Conservation (phyloP, 768 basidiomycete genomes). For the Boletus patriciae region DNA sequence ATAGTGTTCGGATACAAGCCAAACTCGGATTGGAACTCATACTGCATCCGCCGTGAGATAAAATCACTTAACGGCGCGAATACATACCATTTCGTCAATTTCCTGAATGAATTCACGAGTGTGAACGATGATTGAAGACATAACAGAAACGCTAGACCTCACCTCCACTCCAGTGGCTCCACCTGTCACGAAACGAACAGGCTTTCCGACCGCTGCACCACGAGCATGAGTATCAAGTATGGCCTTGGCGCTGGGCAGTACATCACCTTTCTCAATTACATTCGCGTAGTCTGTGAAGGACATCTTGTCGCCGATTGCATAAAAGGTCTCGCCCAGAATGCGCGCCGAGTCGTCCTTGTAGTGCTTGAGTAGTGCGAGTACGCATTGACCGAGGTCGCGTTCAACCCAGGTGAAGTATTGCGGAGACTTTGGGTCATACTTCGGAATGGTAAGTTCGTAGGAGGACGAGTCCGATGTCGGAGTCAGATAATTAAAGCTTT, state of each 20-base stretch:
- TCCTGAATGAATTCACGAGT: constrained; percentile 4
- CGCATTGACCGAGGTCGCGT: constrained; percentile 25
- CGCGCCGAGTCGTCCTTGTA: constrained; percentile 20
- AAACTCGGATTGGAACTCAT: constrained; percentile 25
- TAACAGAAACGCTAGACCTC: not conserved
- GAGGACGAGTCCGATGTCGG: constrained; percentile 9
- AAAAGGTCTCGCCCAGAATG: constrained; percentile 26
- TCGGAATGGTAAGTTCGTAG: constrained; percentile 22
- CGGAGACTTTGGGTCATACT: constrained; percentile 16
- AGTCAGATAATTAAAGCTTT: constrained; percentile 11
- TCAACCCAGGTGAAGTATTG: constrained; percentile 27
- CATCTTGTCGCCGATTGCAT: constrained; percentile 25
- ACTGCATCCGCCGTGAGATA: constrained; percentile 14
- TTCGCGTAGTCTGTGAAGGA: constrained; percentile 16
- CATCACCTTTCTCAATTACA: constrained; percentile 19
- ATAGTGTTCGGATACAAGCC: constrained; percentile 19
- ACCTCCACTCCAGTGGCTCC: constrained; percentile 20
- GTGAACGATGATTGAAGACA: not conserved
- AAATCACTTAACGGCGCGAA: not conserved
- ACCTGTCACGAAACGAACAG: constrained; percentile 25
- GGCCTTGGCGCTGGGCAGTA: not conserved
- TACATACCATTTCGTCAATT: constrained; percentile 28
- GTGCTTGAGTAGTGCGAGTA: constrained; percentile 24
- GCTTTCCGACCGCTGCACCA: constrained; percentile 25
- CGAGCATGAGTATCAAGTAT: not conserved